phyloP scores from a whole-genome alignment of 1,284 basidiomycete genomes.

The Boletus semigastroideus region DNA sequence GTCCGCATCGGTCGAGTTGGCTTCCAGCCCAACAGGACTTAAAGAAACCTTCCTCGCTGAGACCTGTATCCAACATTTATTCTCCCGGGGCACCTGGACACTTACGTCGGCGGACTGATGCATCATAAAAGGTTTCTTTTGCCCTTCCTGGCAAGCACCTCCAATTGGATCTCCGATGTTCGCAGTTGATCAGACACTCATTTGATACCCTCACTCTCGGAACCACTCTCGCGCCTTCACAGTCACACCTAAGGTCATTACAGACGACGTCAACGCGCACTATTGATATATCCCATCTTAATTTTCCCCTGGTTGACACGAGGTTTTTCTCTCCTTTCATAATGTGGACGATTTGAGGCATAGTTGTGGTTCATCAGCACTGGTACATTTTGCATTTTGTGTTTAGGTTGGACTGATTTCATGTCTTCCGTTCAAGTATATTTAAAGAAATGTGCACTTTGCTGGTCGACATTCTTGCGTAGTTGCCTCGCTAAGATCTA shows the following conservation, averaged over 20 bases:
- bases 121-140: slow-evolving; percentile 20
- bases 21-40: slow-evolving; percentile 17
- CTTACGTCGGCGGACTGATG: slow-evolving; percentile 20
- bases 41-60: slow-evolving; percentile 11
- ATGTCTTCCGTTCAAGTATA: slow-evolving; percentile 13
- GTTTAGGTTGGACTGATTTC: slow-evolving; percentile 17
- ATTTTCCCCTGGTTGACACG: slow-evolving; percentile 7
- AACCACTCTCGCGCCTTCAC: slow-evolving; percentile 16
- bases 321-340: slow-evolving; percentile 8
- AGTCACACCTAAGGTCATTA: slow-evolving; percentile 16
- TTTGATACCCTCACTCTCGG: slow-evolving; percentile 34
- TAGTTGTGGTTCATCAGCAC: slow-evolving; percentile 8
- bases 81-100: slow-evolving; percentile 12
- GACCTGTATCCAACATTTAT: slow-evolving; percentile 22
- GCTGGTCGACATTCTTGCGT: slow-evolving; percentile 11
- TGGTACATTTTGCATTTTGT: slow-evolving; percentile 13
- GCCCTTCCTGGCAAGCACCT: background rate
- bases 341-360: slow-evolving; percentile 21
- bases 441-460: slow-evolving; percentile 8
- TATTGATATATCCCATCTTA: slow-evolving; percentile 30
- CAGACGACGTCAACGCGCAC: slow-evolving; percentile 14
- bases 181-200: slow-evolving; percentile 23
- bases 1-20: slow-evolving; percentile 27
- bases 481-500: slow-evolving; percentile 20
- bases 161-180: slow-evolving; percentile 9